phyloP scores from a whole-genome alignment of 2,329 filamentous ascomycete species.

The Sporothrix variecibatus region DNA sequence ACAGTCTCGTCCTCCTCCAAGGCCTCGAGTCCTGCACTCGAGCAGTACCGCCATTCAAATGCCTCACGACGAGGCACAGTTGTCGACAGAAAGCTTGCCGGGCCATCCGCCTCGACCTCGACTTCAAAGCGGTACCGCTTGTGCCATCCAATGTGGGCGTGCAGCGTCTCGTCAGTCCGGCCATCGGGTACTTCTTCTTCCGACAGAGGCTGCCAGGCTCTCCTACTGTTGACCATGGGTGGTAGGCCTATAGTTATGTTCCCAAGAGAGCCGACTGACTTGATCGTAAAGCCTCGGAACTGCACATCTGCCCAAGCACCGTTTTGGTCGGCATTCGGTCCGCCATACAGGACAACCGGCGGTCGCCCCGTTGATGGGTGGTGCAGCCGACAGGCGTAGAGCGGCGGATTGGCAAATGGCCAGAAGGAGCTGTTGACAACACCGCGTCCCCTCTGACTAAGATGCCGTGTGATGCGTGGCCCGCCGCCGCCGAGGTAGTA shows the following conservation, averaged over 20 bases:
- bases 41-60: conserved; percentile 47
- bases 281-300: neutral
- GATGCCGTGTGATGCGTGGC: neutral
- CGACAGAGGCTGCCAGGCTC: neutral
- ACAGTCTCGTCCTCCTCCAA: conserved; percentile 33
- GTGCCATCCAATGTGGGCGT: conserved; percentile 24
- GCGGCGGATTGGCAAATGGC: conserved; percentile 32
- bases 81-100: neutral
- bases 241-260: conserved; percentile 35
- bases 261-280: neutral
- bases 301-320: conserved; percentile 29
- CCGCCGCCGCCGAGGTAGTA: conserved; percentile 24
- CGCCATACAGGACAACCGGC: conserved; percentile 38
- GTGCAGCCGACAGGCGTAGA: conserved; percentile 37
- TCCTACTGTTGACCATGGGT: conserved; percentile 25
- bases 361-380: conserved; percentile 34
- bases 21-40: conserved; percentile 37
- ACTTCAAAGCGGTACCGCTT: conserved; percentile 38
- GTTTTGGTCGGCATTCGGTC: conserved; percentile 10
- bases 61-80: conserved; percentile 34
- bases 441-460: neutral
- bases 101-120: conserved; percentile 32
- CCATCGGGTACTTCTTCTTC: neutral
- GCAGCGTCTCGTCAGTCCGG: conserved; percentile 27
- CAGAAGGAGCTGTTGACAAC: neutral